These are phyloP conservation scores for Debaryomyces singareniensis DNA, from an alignment of 1,139 yeast species.

Conservation along the genomic window DNA sequence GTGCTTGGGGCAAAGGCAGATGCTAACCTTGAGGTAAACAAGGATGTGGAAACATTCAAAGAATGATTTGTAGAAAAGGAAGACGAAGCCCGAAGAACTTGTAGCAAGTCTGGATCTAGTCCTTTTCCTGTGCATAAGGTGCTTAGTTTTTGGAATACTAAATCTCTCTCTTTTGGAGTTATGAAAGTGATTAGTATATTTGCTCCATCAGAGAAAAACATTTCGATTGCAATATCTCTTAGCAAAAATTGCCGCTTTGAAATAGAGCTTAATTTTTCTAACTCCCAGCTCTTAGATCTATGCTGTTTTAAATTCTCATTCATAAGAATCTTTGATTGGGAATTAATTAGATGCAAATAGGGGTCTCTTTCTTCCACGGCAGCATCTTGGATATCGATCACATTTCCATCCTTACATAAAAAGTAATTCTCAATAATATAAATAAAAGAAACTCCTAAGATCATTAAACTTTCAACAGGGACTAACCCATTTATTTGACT, in stretches of 20 bases:
- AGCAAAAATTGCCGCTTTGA: slow-evolving; percentile 69
- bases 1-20: slow-evolving; percentile 27
- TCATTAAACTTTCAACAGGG: slow-evolving; percentile 66
- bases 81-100: slow-evolving; percentile 44
- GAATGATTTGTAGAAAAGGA: slow-evolving; percentile 10
- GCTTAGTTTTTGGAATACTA: slow-evolving; percentile 42
- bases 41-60: slow-evolving; percentile 11
- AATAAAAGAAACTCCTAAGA: slow-evolving; percentile 56
- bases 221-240: slow-evolving; percentile 72
- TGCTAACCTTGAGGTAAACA: slow-evolving; percentile 26
- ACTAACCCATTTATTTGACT: slow-evolving; percentile 69
- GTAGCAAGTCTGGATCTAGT: slow-evolving; percentile 45
- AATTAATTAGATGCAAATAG: slow-evolving; percentile 51
- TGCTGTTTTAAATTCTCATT: slow-evolving; percentile 26
- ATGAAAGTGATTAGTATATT: slow-evolving; percentile 58
- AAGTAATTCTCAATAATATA: slow-evolving; percentile 69
- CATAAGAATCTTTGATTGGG: slow-evolving; percentile 20
- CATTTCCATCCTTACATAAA: slow-evolving; percentile 52
- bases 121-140: slow-evolving; percentile 41
- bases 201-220: slow-evolving; percentile 68
- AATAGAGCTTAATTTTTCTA: slow-evolving; percentile 51
- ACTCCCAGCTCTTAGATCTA: slow-evolving; percentile 48
- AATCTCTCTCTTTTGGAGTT: slow-evolving; percentile 47
- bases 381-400: slow-evolving; percentile 63
- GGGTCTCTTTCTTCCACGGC: slow-evolving; percentile 58